These are phyloP conservation scores for Coniella lustricola DNA, from an alignment of 2,329 filamentous ascomycete genomes.

Conservation along the genomic window DNA sequence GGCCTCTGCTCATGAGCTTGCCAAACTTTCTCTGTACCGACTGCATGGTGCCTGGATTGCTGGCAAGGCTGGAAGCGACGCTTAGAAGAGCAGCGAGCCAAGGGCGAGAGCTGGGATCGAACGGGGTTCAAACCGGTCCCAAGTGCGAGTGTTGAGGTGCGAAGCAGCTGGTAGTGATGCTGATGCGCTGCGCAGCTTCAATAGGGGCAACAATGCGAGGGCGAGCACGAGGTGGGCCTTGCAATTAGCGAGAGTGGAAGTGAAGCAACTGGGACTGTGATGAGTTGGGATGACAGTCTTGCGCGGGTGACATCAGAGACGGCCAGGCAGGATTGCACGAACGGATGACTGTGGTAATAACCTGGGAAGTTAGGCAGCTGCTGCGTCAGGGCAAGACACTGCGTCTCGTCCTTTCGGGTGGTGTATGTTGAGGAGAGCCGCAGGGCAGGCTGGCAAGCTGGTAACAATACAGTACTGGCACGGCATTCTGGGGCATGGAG, in stretches of 20 bases:
- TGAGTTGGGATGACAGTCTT: background rate
- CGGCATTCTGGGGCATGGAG: background rate
- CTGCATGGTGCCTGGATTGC: slow-evolving; percentile 45
- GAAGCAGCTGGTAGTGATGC: background rate
- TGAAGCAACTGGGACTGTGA: background rate
- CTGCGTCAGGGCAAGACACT: too few relatives aligned
- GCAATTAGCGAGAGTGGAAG: slow-evolving; percentile 4
- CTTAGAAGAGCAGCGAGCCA: background rate
- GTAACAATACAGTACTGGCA: too few relatives aligned
- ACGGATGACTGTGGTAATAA: background rate
- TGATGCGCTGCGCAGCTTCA: background rate
- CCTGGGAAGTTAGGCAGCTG: background rate
- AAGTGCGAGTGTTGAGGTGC: background rate
- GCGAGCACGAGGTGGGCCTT: background rate
- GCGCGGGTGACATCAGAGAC: slow-evolving; percentile 3
- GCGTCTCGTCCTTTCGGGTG: too few relatives aligned
- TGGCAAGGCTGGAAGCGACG: background rate
- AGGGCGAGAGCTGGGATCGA: background rate
- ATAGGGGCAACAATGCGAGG: background rate
- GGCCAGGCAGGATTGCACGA: background rate
- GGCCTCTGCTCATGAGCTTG: slow-evolving; percentile 58
- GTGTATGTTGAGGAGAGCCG: too few relatives aligned
- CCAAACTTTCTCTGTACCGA: slow-evolving; percentile 69
- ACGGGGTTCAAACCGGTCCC: too few relatives aligned
- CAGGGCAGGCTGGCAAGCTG: too few relatives aligned